Base-by-base conservation (phyloP, 2,329 filamentous ascomycete genomes). In the Aureobasidium lini region DNA sequence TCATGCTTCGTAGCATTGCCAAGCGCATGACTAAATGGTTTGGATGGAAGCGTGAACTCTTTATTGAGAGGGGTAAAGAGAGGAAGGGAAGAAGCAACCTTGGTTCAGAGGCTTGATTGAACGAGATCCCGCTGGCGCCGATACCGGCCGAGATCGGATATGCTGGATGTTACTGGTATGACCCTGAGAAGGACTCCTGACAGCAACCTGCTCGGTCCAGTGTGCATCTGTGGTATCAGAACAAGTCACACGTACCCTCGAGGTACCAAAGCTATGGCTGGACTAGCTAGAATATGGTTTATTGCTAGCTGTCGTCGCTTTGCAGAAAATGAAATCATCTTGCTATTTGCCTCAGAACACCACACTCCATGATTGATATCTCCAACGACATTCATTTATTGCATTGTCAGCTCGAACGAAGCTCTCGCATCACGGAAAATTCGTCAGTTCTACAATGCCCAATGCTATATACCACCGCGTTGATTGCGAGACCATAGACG, bases 11-110 rank as follows among this genome's bases (percentile, higher is more conserved):
- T 28, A 63, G 56, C 0, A 69, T 69, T 61, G 67, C 67, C 8
- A 63, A 64, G 29, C 62, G 69, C 1, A 62, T 71, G 66, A 64
- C 61, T 16, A 70, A 66, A 50, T 68, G 67, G 65, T 71, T 70
- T 62, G 66, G 65, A 3, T 70, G 68, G 66, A 43, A 36, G 8
- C 48, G 62, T 7, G 64, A 65, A 31, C 47, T 62, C 36, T 52
- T 69, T 65, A 59, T 63, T 8, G 29, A 60, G 48, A 60, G 59
- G 54, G 36, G 31, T 16, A 63, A 57, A 54, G 57, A 60, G 52
- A 29, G 13, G 50, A 28, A 32, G 28, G 31, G 15, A 46, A 16
- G 13, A 6, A 37, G 40, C n/a, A 11, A 13, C 16, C 16, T 36
- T 46, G 29, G 6, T 23, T 34, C 37, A 57, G 49, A 53, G 36